Conservation (phyloP, 352 stramenopile genomes). For the Globisporangium radiosum region DNA sequence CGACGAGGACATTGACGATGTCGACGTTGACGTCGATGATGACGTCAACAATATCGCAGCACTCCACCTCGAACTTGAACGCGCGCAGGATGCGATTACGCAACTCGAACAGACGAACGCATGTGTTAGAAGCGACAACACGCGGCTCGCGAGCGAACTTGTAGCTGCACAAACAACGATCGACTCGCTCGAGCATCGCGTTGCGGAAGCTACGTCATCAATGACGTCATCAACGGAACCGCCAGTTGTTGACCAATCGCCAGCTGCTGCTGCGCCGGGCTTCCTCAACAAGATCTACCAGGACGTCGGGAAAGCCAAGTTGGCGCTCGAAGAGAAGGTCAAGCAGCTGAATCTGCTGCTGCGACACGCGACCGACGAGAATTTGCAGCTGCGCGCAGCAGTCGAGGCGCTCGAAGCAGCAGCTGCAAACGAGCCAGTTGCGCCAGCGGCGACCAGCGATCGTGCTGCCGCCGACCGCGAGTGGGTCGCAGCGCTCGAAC, state of each 20-base stretch:
- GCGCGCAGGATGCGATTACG: slow-evolving; percentile 18
- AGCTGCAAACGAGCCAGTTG: neutral
- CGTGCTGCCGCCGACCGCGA: neutral
- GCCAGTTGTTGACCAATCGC: neutral
- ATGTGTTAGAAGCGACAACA: slow-evolving; percentile 17
- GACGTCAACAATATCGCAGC: neutral
- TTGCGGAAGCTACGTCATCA: slow-evolving; percentile 12
- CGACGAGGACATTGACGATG: neutral
- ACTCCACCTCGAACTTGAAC: slow-evolving; percentile 33
- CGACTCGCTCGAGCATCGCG: slow-evolving; percentile 21
- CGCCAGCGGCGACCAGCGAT: slow-evolving; percentile 4
- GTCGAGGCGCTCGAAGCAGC: slow-evolving; percentile 5
- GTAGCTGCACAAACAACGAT: slow-evolving; percentile 30
- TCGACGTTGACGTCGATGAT: neutral
- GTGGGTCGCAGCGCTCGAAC: slow-evolving; percentile 18
- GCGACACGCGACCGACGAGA: slow-evolving; percentile 39
- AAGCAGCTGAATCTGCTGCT: slow-evolving; percentile 47
- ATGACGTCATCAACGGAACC: too few species aligned
- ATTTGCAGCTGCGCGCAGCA: slow-evolving; percentile 26
- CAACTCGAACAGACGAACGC: slow-evolving; percentile 22
- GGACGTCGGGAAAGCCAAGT: slow-evolving; percentile 75
- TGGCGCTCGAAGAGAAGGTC: slow-evolving; percentile 63
- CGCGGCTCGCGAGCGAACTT: slow-evolving; percentile 31
- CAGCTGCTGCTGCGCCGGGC: slow-evolving; percentile 16
- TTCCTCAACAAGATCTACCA: slow-evolving; percentile 81